phyloP scores from a whole-genome alignment of 1,284 basidiomycete genomes.

The Ceraceosorus guamensis region DNA sequence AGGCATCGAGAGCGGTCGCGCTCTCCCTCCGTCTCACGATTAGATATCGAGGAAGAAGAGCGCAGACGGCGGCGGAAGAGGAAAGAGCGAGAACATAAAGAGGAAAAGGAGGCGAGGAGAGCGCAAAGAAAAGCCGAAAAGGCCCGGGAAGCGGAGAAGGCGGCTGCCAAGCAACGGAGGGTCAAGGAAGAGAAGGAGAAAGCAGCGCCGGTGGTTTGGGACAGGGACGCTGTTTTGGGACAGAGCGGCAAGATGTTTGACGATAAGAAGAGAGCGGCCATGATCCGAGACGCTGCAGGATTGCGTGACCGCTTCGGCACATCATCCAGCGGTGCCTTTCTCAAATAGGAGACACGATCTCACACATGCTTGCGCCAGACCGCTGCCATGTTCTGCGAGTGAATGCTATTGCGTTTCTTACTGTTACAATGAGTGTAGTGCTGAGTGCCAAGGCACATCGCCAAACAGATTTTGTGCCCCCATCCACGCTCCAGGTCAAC shows the following conservation, averaged over 20 bases:
- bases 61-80: not conserved
- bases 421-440: too few relatives aligned
- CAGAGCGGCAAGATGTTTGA: conserved; percentile 10
- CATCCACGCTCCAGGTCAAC: too few relatives aligned
- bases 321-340: too few relatives aligned
- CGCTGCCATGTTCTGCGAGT: too few relatives aligned
- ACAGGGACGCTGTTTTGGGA: conserved; percentile 6
- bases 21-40: not conserved
- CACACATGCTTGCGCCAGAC: too few relatives aligned
- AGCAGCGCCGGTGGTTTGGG: conserved; percentile 10
- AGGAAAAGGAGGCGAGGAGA: not conserved
- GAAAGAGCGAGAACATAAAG: not conserved
- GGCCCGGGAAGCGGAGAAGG: conserved; percentile 7
- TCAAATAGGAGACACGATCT: too few relatives aligned
- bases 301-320: conserved; percentile 2
- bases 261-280: conserved; percentile 1
- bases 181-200: conserved; percentile 1
- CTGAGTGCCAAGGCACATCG: too few relatives aligned
- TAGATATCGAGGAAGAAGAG: not conserved
- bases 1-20: not conserved
- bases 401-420: too few relatives aligned
- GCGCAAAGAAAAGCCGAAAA: conserved; percentile 7
- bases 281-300: conserved; percentile 2
- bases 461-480: too few relatives aligned
- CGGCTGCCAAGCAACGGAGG: not conserved